These are phyloP conservation scores for Bryum argenteum DNA, from an alignment of 225 moss, liverwort and hornwort species.

Conservation along the genomic window DNA sequence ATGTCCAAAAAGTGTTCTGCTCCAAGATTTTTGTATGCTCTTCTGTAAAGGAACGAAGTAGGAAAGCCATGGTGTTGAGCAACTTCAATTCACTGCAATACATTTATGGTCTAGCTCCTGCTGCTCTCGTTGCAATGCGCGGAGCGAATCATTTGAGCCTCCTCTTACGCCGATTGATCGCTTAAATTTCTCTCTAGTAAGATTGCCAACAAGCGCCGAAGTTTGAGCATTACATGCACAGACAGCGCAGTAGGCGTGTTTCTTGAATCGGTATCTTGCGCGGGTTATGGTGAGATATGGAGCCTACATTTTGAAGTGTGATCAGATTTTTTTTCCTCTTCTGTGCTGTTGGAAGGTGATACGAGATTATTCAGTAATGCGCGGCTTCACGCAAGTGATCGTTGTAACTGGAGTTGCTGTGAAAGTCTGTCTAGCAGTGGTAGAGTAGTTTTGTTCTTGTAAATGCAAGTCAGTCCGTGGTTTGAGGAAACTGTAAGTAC, in stretches of 20 bases:
- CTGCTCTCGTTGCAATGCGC: neutral
- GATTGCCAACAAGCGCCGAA: neutral
- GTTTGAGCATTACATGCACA: neutral
- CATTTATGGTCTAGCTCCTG: neutral
- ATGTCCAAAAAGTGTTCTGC: conserved; percentile 25
- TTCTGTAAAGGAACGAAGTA: conserved; percentile 5
- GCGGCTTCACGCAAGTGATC: neutral
- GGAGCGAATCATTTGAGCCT: neutral
- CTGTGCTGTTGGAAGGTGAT: conserved; percentile 2
- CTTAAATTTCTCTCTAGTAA: neutral
- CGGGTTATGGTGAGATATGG: conserved; percentile 21
- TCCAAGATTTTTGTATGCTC: conserved; percentile 18
- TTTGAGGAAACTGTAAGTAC: neutral
- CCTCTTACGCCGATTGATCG: neutral
- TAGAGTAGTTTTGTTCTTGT: neutral
- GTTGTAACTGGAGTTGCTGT: conserved; percentile 9
- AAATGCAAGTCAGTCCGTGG: neutral
- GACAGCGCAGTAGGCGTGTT: conserved; percentile 10
- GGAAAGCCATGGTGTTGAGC: conserved; percentile 23
- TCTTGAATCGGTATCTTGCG: conserved; percentile 15
- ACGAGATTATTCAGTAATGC: neutral
- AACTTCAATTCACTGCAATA: neutral
- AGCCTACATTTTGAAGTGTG: conserved; percentile 30
- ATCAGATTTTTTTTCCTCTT: neutral
- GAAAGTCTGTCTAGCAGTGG: conserved; percentile 1